Evolutionary conservation across 2,329 filamentous ascomycete species (phyloP), one percentile per base, ranked within the genome.

Genomic region (Arthrobotrys sphaeroides): DNA sequence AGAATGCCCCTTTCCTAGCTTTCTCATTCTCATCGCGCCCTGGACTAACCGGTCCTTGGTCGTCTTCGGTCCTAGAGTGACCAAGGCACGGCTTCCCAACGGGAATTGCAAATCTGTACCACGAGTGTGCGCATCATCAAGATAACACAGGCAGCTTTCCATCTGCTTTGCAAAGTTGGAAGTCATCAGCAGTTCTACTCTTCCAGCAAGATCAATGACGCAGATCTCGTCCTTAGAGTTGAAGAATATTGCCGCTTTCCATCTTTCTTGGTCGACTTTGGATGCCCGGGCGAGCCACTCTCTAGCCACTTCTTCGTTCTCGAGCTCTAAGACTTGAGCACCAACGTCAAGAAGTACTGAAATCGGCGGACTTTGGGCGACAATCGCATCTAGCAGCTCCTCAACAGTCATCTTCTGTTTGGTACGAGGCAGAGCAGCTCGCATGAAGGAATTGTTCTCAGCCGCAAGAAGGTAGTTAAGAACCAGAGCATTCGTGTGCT

Each of bases 11-110:
- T 87, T 82, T 0, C 89, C 90, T 0, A 94, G 84, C 69, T 89
- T 88, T 12, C 90, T 82, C 87, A 93, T 88, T 22, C 91, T 82
- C 88, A 91, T 91, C 72, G 89, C 82, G 87, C 88, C 90, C 85
- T 94, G 90, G 0, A 89, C 87, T 0, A 93, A 80, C 7, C 86
- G 83, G 76, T 94, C 91, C 73, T 93, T 94, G 0, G 88, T 90
- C 0, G 92, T 77, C 4, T 84, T 83, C 0, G 88, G 84, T 0
- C 91, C 90, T 0, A 94, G 80, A 0, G 90, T 93, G 0, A 94
- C 88, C 0, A 88, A 88, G 0, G 90, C 91, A 0, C 88, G 83
- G 78, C 89, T 90, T 16, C 85, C 3, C 0, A 73, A 67, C 0
- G 89, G 90, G 0, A 92, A 81, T 31, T 86, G 87, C 0, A 94